Evolutionary conservation across 148 eudicot genomes (phyloP).

Genomic region (Nepenthes gracilis): DNA sequence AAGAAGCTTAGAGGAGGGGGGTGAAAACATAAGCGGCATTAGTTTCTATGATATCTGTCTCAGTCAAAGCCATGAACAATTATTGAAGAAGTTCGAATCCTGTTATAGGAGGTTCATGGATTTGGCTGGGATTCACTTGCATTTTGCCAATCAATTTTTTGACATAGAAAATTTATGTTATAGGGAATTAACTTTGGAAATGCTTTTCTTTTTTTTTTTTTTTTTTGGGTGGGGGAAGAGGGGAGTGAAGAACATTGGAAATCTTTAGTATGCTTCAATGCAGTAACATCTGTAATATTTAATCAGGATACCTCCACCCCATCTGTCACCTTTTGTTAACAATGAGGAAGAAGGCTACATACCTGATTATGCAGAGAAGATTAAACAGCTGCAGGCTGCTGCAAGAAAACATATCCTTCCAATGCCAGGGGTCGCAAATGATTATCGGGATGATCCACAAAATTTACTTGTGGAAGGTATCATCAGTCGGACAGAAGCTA

Average conservation of each 20-base stretch:
- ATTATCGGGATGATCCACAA: slow-evolving; percentile 63
- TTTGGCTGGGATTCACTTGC: not conserved
- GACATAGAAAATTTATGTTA: too few relatives aligned
- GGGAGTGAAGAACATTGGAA: not conserved
- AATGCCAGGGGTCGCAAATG: slow-evolving; percentile 63
- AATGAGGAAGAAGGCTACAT: slow-evolving; percentile 73
- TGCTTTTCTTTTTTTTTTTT: too few relatives aligned
- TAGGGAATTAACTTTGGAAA: too few relatives aligned
- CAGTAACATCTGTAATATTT: slow-evolving; percentile 2
- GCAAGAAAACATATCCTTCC: slow-evolving; percentile 75
- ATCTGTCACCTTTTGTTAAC: slow-evolving; percentile 92
- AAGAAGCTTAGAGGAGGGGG: too few relatives aligned
- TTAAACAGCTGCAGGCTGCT: slow-evolving; percentile 69
- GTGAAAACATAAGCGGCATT: too few relatives aligned
- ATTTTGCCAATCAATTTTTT: not conserved
- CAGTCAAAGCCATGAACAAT: not conserved
- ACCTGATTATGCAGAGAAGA: slow-evolving; percentile 87
- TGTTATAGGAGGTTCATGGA: too few relatives aligned
- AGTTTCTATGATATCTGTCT: not conserved
- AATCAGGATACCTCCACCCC: slow-evolving; percentile 88
- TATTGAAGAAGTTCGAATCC: not conserved
- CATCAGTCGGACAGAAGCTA: slow-evolving; percentile 61
- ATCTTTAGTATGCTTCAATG: not conserved
- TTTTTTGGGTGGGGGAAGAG: too few relatives aligned
- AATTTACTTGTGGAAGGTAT: slow-evolving; percentile 57